Conservation (phyloP, 2,329 filamentous ascomycete species). For the Calonectria ilicicola region DNA sequence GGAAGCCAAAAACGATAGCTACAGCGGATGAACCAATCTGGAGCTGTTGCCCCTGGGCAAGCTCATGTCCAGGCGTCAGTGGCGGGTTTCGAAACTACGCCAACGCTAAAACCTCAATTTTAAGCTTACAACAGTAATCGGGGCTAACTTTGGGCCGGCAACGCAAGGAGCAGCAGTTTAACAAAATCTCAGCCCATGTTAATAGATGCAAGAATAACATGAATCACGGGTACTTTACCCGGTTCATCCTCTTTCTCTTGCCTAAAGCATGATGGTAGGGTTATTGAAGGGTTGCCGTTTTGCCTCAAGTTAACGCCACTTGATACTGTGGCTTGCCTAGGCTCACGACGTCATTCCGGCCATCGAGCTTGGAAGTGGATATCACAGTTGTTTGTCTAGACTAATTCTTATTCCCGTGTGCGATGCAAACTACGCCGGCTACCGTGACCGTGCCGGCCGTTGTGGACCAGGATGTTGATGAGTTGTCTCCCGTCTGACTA, state of each 20-base stretch:
- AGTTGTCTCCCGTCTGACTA: not conserved
- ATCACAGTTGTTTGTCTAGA: not conserved
- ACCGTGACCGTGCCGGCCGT: not conserved
- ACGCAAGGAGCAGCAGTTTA: not conserved
- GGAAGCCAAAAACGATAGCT: not conserved
- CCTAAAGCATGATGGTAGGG: not conserved
- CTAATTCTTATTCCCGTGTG: not conserved
- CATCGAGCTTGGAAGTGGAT: not conserved
- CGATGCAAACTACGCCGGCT: not conserved
- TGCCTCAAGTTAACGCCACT: slow-evolving; percentile 2
- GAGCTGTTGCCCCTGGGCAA: not conserved
- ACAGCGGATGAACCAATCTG: not conserved
- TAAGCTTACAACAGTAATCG: slow-evolving; percentile 34
- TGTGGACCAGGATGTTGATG: not conserved
- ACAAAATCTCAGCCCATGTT: not conserved
- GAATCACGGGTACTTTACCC: not conserved
- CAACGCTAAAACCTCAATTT: slow-evolving; percentile 19
- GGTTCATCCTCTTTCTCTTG: not conserved
- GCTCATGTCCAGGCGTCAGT: slow-evolving; percentile 9
- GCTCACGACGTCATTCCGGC: not conserved
- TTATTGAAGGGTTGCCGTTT: not conserved
- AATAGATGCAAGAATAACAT: not conserved
- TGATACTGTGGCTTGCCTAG: not conserved
- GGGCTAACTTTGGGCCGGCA: slow-evolving; percentile 20
- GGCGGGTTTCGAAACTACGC: slow-evolving; percentile 22